These are phyloP conservation scores for Metarhizium rileyi DNA, from an alignment of 2,329 filamentous ascomycete genomes.

Conservation along the genomic window DNA sequence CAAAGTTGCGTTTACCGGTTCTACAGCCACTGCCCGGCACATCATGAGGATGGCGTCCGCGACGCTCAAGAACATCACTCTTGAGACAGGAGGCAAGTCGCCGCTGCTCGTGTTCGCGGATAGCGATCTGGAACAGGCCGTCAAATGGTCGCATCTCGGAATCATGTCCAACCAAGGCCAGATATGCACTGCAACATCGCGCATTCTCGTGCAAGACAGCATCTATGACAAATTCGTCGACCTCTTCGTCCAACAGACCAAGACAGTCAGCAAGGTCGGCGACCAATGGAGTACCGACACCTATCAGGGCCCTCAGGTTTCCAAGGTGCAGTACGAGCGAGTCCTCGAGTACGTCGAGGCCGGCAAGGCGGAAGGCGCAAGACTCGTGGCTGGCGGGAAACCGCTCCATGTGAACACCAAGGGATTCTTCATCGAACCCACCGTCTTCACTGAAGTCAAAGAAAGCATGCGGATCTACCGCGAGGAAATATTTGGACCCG, in stretches of 20 bases:
- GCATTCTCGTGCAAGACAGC: slow-evolving; percentile 52
- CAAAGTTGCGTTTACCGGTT: slow-evolving; percentile 71
- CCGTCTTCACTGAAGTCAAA: slow-evolving; percentile 32
- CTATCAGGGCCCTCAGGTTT: slow-evolving; percentile 67
- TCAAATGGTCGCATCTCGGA: slow-evolving; percentile 60
- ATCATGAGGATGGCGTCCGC: slow-evolving; percentile 66
- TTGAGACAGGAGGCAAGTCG: slow-evolving; percentile 65
- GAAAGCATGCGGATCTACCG: slow-evolving; percentile 44
- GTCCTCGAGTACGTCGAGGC: slow-evolving; percentile 60
- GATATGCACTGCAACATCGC: slow-evolving; percentile 50
- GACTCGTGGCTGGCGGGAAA: slow-evolving; percentile 41
- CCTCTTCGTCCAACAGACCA: slow-evolving; percentile 49
- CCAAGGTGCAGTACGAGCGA: slow-evolving; percentile 58
- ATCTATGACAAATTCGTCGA: slow-evolving; percentile 54
- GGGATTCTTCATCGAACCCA: slow-evolving; percentile 36
- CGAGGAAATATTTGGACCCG: slow-evolving; percentile 81
- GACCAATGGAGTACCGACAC: slow-evolving; percentile 60
- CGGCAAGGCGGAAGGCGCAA: slow-evolving; percentile 48
- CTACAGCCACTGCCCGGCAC: slow-evolving; percentile 54
- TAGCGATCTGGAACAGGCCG: slow-evolving; percentile 60
- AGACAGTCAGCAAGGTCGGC: slow-evolving; percentile 52
- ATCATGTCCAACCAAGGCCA: slow-evolving; percentile 51
- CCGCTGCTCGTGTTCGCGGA: slow-evolving; percentile 67
- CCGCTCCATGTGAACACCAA: slow-evolving; percentile 46
- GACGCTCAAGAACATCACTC: slow-evolving; percentile 67